Conservation (phyloP, 1,284 basidiomycete genomes). For the Earliella scabrosa region DNA sequence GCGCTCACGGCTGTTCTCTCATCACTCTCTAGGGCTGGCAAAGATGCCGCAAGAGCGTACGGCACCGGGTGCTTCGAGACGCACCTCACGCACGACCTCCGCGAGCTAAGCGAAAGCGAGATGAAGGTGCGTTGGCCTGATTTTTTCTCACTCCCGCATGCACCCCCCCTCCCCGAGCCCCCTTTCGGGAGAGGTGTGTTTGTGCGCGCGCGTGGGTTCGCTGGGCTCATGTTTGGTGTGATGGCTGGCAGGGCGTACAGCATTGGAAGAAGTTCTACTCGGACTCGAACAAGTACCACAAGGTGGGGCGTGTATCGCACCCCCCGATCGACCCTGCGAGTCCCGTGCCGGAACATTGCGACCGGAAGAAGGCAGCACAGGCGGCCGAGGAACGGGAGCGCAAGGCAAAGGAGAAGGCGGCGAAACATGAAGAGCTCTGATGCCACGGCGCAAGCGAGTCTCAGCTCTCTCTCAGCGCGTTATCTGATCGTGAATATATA, state of each 20-base stretch:
- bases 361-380: constrained; percentile 54
- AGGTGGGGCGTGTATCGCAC: constrained; percentile 78
- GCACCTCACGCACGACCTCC: constrained; percentile 89
- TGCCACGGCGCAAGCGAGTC: constrained; percentile 11
- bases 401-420: constrained; percentile 25
- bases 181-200: not conserved
- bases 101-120: constrained; percentile 78
- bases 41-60: constrained; percentile 88
- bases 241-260: constrained; percentile 59
- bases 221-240: constrained; percentile 4
- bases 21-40: constrained; percentile 67
- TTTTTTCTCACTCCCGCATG: constrained; percentile 5
- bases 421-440: constrained; percentile 44
- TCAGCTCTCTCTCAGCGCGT: constrained; percentile 10
- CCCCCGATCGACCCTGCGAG: constrained; percentile 77
- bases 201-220: constrained; percentile 1
- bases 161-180: not conserved
- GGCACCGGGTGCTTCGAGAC: constrained; percentile 91
- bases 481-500: constrained; percentile 21
- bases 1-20: constrained; percentile 6
- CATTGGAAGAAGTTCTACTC: constrained; percentile 92
- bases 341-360: constrained; percentile 82
- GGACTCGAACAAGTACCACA: constrained; percentile 77
- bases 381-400: constrained; percentile 21
- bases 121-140: constrained; percentile 54